Evolutionary conservation across 352 stramenopile genomes (phyloP).

Genomic region (Globisporangium alternatum): DNA sequence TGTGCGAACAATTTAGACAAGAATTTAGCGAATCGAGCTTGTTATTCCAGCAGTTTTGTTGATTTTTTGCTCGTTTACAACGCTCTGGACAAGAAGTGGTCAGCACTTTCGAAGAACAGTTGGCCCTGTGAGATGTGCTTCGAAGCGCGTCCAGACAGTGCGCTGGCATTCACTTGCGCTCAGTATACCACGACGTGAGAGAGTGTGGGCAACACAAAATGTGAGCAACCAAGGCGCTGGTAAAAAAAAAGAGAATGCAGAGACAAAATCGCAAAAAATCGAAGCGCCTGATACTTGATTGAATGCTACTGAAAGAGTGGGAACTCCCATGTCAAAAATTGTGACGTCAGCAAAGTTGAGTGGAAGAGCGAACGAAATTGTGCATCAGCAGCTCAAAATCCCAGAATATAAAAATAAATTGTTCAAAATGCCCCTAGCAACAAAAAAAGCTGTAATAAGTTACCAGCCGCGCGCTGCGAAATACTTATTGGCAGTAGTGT

Average conservation of each 20-base stretch:
- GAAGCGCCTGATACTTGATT: not conserved
- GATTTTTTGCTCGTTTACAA: too few relatives aligned
- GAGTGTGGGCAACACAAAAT: not conserved
- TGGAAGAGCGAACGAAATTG: not conserved
- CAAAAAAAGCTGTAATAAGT: too few relatives aligned
- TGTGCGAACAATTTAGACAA: too few relatives aligned
- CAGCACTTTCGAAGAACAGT: not conserved
- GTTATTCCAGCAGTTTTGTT: too few relatives aligned
- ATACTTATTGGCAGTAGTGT: not conserved
- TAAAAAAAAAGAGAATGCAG: not conserved
- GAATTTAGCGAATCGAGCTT: too few relatives aligned
- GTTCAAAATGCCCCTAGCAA: too few relatives aligned
- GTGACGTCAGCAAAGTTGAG: not conserved
- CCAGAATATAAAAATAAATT: too few relatives aligned
- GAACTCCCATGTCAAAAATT: not conserved
- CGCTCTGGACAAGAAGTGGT: not conserved
- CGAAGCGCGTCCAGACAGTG: not conserved
- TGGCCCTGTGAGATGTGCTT: not conserved
- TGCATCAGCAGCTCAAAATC: not conserved
- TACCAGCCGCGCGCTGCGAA: too few relatives aligned
- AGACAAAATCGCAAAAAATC: not conserved
- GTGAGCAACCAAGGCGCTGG: not conserved
- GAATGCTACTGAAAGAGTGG: not conserved
- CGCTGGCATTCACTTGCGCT: not conserved
- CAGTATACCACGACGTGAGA: not conserved